Evolutionary conservation across 78 protist species (phyloP).

Genomic region (Dictyostelium discoideum): dicty_2.7 NC_007091.3:888001-888500

Average conservation of each 20-base stretch:
- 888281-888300: not conserved
- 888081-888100: slow-evolving; percentile 38
- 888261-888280: not conserved
- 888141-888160: slow-evolving; percentile 83
- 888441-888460: slow-evolving; percentile 80
- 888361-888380: slow-evolving; percentile 57
- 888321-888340: too few relatives aligned
- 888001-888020: slow-evolving; percentile 65
- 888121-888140: slow-evolving; percentile 59
- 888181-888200: slow-evolving; percentile 41
- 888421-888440: slow-evolving; percentile 80
- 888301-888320: not conserved
- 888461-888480: slow-evolving; percentile 88
- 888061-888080: slow-evolving; percentile 86
- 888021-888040: slow-evolving; percentile 24
- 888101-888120: slow-evolving; percentile 64
- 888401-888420: slow-evolving; percentile 85
- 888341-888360: slow-evolving; percentile 56
- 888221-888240: slow-evolving; percentile 49
- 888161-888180: slow-evolving; percentile 51
- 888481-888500: slow-evolving; percentile 90
- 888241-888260: slow-evolving; percentile 52
- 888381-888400: slow-evolving; percentile 6
- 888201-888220: slow-evolving; percentile 85
- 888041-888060: slow-evolving; percentile 60